Base-by-base conservation (phyloP, 768 basidiomycete species). In the Leccinum barrowsii region DNA sequence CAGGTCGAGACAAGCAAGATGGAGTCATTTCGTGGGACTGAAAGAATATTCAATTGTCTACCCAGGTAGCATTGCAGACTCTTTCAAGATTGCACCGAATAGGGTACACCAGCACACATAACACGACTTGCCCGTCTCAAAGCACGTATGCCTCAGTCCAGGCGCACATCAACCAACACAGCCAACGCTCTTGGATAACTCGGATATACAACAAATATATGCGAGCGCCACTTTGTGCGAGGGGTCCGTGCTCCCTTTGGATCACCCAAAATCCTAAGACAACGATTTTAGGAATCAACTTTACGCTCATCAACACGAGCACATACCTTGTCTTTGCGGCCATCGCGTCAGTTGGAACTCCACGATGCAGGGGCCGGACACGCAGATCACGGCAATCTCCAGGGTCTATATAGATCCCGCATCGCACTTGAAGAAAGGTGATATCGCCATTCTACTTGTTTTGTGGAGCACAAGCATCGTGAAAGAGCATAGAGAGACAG, bases 271-370 rank as follows among this genome's bases (percentile, higher is more conserved):
- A 63, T 22, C 66, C 66, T 67, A 53, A 7, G 11, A 44, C 6
- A 12, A 40, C 7, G 30, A 21, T 7, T 19, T 59, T 54, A 54
- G 22, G 48, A 34, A 55, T 40, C 13, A 47, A 7, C 8, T 17
- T 32, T 48, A 26, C 49, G 42, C 21, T 28, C 34, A 50, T 52
- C 11, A 46, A 58, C 49, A 56, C 40, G 30, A 44, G 50, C 51
- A 65, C 66, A 63, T 65, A 65, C 66, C 66, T 65, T 68, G 65
- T 21, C 54, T 62, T 26, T 44, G 59, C n/a, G 67, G 66, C 17
- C 57, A 60, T 24, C 30, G 53, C 7, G 21, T 63, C 8, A 67
- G 57, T 6, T 54, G 55, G 34, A 68, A 65, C 34, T 68, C 66
- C 63, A 68, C 56, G 11, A 60, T 58, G 56, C 66, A 67, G 12